A percentile compares a stretch with the other conserved stretches of the same genome.
Evolutionary conservation across 2,329 filamentous ascomycete species (phyloP).

Genomic region (Exophiala dermatitidis): DNA sequence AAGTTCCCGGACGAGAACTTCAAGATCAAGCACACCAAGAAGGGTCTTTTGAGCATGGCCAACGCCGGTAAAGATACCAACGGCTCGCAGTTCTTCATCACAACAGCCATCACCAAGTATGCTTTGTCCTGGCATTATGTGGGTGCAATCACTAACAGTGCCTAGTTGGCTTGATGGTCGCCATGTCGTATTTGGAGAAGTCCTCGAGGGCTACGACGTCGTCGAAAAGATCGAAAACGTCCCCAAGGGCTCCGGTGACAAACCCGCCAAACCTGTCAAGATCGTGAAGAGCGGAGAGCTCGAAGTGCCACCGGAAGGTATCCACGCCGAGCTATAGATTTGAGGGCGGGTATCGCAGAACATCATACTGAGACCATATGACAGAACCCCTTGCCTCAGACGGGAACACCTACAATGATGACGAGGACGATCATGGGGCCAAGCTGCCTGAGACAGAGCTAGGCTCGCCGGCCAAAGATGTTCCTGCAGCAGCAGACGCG

Average conservation of each 20-base stretch:
- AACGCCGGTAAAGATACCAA: slow-evolving; percentile 45
- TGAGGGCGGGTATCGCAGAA: slow-evolving; percentile 23
- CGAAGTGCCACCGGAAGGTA: slow-evolving; percentile 57
- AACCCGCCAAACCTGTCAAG: slow-evolving; percentile 53
- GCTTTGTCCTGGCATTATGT: neutral
- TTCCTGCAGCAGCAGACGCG: slow-evolving; percentile 10
- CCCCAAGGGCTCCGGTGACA: slow-evolving; percentile 50
- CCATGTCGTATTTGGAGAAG: slow-evolving; percentile 63
- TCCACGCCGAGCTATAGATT: slow-evolving; percentile 57
- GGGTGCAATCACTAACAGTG: slow-evolving; percentile 3
- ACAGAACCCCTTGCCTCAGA: slow-evolving; percentile 22
- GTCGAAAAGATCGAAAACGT: slow-evolving; percentile 60
- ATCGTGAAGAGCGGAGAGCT: slow-evolving; percentile 61
- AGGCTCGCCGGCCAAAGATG: slow-evolving; percentile 6
- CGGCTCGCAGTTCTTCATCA: slow-evolving; percentile 62
- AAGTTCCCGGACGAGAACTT: slow-evolving; percentile 66
- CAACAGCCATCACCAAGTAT: slow-evolving; percentile 51
- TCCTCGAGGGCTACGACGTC: slow-evolving; percentile 60
- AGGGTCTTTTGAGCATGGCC: slow-evolving; percentile 59
- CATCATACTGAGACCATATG: slow-evolving; percentile 10
- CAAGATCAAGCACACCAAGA: slow-evolving; percentile 61
- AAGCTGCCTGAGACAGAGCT: slow-evolving; percentile 7
- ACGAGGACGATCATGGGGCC: slow-evolving; percentile 9
- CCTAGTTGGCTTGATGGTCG: slow-evolving; percentile 54
- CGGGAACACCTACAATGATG: slow-evolving; percentile 22